Conservation (phyloP, 306 rosid species). For the Citrullus amarus region DNA sequence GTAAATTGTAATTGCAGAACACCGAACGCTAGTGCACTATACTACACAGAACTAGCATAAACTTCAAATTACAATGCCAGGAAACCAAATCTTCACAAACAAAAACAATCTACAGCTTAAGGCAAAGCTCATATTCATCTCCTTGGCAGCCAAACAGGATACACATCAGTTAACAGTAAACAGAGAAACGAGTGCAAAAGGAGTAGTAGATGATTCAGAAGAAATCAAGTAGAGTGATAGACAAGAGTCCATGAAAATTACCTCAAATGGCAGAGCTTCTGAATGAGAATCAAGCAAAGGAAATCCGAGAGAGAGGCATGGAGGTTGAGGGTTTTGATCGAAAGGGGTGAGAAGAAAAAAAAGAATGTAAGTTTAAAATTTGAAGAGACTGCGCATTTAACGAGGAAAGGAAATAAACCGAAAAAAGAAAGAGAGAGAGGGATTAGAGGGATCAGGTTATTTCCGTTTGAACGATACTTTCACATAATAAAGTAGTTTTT, state of each 20-base stretch:
- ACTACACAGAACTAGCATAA: neutral
- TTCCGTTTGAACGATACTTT: neutral
- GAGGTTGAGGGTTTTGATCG: neutral
- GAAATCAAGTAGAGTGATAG: neutral
- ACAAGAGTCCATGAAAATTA: neutral
- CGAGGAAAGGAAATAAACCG: neutral
- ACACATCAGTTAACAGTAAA: neutral
- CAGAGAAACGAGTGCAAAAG: neutral
- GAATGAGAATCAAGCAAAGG: neutral
- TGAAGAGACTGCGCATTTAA: neutral
- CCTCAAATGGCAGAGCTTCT: neutral
- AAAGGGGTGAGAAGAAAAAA: neutral
- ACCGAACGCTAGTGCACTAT: neutral
- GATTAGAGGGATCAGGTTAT: neutral
- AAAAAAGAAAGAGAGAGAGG: neutral
- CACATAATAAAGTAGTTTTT: neutral
- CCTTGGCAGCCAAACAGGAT: neutral
- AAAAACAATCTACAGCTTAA: neutral
- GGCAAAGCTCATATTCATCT: neutral
- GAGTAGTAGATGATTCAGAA: neutral
- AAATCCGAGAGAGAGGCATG: neutral
- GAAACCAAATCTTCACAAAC: neutral
- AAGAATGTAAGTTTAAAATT: neutral
- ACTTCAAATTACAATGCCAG: neutral
- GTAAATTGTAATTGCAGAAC: neutral